phyloP scores from a whole-genome alignment of 805 yeast genomes.

The Cyberlindnera euphorbiae region DNA sequence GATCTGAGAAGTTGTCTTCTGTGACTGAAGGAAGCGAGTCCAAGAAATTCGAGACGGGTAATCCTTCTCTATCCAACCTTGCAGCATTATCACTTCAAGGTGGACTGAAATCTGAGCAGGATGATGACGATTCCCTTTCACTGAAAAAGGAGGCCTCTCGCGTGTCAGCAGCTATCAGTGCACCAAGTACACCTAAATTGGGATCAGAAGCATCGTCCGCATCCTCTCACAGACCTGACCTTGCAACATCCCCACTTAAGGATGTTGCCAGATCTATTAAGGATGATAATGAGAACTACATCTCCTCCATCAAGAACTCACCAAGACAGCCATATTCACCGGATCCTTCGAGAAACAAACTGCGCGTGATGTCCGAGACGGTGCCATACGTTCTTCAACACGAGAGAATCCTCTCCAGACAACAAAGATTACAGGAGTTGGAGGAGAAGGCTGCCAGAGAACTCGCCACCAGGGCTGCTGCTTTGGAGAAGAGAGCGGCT shows the following conservation, averaged over 20 bases:
- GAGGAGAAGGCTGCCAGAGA: constrained; percentile 76
- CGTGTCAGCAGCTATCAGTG: constrained; percentile 1
- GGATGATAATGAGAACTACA: constrained; percentile 34
- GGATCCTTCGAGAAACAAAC: constrained; percentile 49
- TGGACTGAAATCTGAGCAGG: background rate
- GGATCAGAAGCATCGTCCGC: constrained; percentile 8
- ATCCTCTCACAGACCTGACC: constrained; percentile 17
- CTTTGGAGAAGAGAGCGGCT: constrained; percentile 67
- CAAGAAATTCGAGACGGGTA: constrained; percentile 24
- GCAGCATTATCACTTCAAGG: constrained; percentile 39
- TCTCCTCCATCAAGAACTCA: constrained; percentile 32
- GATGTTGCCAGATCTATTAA: constrained; percentile 32
- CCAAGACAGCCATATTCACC: constrained; percentile 29
- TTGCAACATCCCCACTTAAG: constrained; percentile 33
- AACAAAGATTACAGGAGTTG: constrained; percentile 72
- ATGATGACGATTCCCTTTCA: constrained; percentile 1
- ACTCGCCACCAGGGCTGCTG: constrained; percentile 67
- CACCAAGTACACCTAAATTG: constrained; percentile 15
- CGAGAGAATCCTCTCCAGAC: constrained; percentile 68
- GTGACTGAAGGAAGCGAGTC: constrained; percentile 34
- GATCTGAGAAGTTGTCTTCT: constrained; percentile 69
- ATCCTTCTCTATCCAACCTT: constrained; percentile 60
- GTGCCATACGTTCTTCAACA: constrained; percentile 81
- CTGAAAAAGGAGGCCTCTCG: constrained; percentile 1
- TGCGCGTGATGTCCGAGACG: constrained; percentile 76